Conservation (phyloP, 2,329 filamentous ascomycete genomes). For the Claviceps digitariae region DNA sequence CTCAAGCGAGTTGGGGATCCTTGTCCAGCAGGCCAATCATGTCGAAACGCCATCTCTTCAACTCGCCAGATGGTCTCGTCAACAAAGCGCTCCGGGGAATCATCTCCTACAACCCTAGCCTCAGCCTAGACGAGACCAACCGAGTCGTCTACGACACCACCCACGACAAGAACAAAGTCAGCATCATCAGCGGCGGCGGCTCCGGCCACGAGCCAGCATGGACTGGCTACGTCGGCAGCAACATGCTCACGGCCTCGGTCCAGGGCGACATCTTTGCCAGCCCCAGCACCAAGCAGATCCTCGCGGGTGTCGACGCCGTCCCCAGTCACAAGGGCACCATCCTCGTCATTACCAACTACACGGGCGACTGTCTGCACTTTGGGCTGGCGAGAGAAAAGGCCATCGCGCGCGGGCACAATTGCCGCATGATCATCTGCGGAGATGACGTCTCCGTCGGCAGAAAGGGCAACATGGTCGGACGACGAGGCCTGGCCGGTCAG, state of each 20-base stretch:
- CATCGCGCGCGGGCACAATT: conserved; percentile 37
- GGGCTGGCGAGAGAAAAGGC: conserved; percentile 46
- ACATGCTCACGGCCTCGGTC: conserved; percentile 47
- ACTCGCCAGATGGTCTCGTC: conserved; percentile 38
- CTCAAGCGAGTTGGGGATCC: too few species aligned
- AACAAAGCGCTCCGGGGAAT: conserved; percentile 37
- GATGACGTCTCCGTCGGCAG: conserved; percentile 53
- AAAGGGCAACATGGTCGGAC: conserved; percentile 43
- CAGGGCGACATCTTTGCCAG: conserved; percentile 51
- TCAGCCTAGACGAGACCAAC: conserved; percentile 36
- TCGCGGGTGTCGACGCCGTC: conserved; percentile 41
- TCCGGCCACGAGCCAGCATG: conserved; percentile 50
- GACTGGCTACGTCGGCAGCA: conserved; percentile 48
- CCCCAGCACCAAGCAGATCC: conserved; percentile 48
- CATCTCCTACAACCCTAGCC: conserved; percentile 37
- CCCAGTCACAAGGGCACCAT: conserved; percentile 43
- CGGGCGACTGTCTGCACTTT: conserved; percentile 49
- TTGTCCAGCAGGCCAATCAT: too few species aligned
- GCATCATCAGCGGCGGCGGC: conserved; percentile 40
- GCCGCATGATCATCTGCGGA: conserved; percentile 45
- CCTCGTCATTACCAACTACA: conserved; percentile 52
- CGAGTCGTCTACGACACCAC: conserved; percentile 36
- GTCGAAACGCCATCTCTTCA: conserved; percentile 40
- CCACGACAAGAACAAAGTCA: conserved; percentile 30
- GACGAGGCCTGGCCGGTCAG: conserved; percentile 48